phyloP scores from a whole-genome alignment of 2,329 filamentous ascomycete species.

The Clonostachys rosea region DNA sequence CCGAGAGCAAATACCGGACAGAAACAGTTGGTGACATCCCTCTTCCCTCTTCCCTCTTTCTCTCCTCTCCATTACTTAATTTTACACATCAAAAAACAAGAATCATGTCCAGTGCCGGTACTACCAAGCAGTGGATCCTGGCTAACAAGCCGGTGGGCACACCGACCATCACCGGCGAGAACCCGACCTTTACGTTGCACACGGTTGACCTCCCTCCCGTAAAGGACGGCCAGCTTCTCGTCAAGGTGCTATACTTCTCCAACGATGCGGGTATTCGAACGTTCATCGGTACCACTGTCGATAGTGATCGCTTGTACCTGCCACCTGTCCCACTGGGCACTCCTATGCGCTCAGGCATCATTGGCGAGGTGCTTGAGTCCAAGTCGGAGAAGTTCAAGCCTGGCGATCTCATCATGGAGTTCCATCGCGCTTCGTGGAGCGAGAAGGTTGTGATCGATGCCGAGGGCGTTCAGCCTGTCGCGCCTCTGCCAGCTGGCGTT shows the following conservation, averaged over 20 bases:
- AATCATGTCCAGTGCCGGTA: slow-evolving; percentile 3
- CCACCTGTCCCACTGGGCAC: slow-evolving; percentile 17
- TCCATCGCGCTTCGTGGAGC: slow-evolving; percentile 19
- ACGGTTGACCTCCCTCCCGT: slow-evolving; percentile 13
- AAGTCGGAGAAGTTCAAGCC: slow-evolving; percentile 13
- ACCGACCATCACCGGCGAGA: slow-evolving; percentile 14
- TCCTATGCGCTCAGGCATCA: slow-evolving; percentile 18
- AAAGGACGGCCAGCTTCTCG: slow-evolving; percentile 16
- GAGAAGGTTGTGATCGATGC: slow-evolving; percentile 16
- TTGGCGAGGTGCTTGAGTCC: slow-evolving; percentile 18
- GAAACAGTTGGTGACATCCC: too few species aligned
- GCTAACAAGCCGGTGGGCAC: slow-evolving; percentile 14
- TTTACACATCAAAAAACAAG: too few species aligned
- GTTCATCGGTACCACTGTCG: slow-evolving; percentile 18
- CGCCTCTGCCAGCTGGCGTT: background rate
- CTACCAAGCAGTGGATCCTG: slow-evolving; percentile 22
- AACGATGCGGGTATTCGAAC: slow-evolving; percentile 19
- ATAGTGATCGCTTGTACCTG: slow-evolving; percentile 17
- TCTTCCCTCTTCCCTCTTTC: too few species aligned
- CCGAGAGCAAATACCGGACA: too few species aligned
- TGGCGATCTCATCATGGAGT: slow-evolving; percentile 18
- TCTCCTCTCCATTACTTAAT: too few species aligned
- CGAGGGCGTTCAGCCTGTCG: slow-evolving; percentile 4
- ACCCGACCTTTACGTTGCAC: slow-evolving; percentile 17
- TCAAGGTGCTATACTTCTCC: slow-evolving; percentile 17